phyloP scores from a whole-genome alignment of 768 basidiomycete genomes.

The Podaxis carcinomalis region DNA sequence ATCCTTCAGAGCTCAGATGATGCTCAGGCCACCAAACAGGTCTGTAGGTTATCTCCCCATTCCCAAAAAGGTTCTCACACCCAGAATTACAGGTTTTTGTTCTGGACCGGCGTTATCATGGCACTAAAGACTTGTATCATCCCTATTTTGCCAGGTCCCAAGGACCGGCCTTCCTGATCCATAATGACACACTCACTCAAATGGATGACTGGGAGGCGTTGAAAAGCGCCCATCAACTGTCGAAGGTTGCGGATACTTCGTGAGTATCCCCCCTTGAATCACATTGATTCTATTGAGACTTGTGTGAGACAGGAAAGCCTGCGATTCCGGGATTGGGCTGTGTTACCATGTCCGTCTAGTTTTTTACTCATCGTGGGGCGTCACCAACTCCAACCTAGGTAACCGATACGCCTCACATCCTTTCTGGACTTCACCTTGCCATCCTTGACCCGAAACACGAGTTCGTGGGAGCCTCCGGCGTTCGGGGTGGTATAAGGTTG shows the following conservation, averaged over 20 bases:
- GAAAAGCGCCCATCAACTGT: conserved; percentile 29
- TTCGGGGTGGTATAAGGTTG: conserved; percentile 15
- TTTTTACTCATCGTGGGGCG: no score
- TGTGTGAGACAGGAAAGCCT: conserved; percentile 16
- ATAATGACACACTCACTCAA: conserved; percentile 29
- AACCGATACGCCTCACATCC: conserved; percentile 47
- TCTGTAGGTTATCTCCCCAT: conserved; percentile 9
- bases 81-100: conserved; percentile 18
- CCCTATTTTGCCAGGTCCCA: conserved; percentile 25
- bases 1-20: conserved; percentile 39
- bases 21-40: conserved; percentile 30
- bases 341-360: conserved; percentile 21
- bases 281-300: neutral
- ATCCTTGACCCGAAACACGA: conserved; percentile 39
- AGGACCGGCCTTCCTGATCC: conserved; percentile 34
- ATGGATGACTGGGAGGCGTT: conserved; percentile 35
- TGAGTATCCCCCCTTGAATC: neutral
- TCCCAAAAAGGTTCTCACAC: neutral
- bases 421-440: conserved; percentile 34
- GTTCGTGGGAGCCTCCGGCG: conserved; percentile 25
- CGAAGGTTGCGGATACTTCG: conserved; percentile 19
- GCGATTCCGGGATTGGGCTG: conserved; percentile 23
- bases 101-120: conserved; percentile 28
- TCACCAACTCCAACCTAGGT: conserved; percentile 24
- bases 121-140: conserved; percentile 19